Evolutionary conservation across 108 stramenopile genomes (phyloP).

Genomic region (Pelagomonas calceolata): DNA sequence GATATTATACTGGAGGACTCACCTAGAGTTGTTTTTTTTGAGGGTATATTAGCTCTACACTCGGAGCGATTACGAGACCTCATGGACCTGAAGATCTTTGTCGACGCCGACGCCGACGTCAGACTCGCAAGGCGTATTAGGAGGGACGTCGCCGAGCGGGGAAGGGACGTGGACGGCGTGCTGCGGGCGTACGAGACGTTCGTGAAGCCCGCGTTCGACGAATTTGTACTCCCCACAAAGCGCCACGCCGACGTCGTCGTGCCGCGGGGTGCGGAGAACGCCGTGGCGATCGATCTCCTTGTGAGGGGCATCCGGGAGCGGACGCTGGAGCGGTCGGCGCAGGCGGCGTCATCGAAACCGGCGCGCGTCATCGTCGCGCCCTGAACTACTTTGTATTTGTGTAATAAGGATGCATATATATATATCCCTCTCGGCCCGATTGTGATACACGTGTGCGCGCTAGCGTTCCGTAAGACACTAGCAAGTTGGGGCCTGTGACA

Average conservation of each 20-base stretch:
- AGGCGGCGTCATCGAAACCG: too few relatives aligned
- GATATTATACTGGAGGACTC: conserved; percentile 18
- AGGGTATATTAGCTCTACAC: conserved; percentile 13
- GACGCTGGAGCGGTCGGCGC: too few relatives aligned
- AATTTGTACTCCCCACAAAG: conserved; percentile 21
- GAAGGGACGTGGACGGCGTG: conserved; percentile 8
- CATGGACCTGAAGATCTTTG: conserved; percentile 20
- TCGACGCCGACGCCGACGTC: conserved; percentile 21
- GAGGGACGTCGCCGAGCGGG: conserved; percentile 17
- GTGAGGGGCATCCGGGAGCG: neutral
- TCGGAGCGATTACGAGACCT: conserved; percentile 4
- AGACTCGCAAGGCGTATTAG: conserved; percentile 17
- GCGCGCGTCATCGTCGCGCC: too few relatives aligned
- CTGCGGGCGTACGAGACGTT: conserved; percentile 13
- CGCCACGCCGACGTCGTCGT: conserved; percentile 21
- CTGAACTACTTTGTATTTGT: too few relatives aligned
- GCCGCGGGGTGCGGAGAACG: conserved; percentile 10
- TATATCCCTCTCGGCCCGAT: too few relatives aligned
- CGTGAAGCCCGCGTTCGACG: conserved; percentile 18
- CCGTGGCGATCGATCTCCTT: conserved; percentile 15
- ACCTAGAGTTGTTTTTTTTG: too few relatives aligned
- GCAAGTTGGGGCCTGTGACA: too few relatives aligned
- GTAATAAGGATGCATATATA: too few relatives aligned
- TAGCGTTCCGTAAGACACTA: too few relatives aligned
- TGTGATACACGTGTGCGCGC: too few relatives aligned